These are phyloP conservation scores for Diplogelasinospora grovesii DNA, from an alignment of 495 filamentous ascomycete species.

Conservation along the genomic window DNA sequence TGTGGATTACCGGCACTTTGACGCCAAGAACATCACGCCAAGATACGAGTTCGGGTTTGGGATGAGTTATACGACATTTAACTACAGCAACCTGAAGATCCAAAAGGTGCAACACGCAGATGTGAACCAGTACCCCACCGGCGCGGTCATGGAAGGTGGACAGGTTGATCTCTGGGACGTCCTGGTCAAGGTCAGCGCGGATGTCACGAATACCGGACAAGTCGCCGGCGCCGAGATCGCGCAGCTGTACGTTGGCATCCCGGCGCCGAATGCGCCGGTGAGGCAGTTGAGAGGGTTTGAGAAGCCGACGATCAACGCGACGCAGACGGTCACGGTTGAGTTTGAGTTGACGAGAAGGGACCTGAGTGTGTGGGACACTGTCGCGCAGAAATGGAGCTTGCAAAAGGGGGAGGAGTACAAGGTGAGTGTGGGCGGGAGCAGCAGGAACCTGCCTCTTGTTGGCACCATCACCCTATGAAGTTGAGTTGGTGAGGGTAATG, in stretches of 20 bases:
- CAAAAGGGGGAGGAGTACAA: conserved; percentile 37
- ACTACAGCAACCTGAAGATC: conserved; percentile 38
- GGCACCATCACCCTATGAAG: too few relatives aligned
- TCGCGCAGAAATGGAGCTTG: conserved; percentile 53
- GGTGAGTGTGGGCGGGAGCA: conserved; percentile 55
- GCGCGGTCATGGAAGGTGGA: conserved; percentile 48
- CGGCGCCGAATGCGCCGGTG: conserved; percentile 36
- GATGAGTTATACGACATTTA: conserved; percentile 61
- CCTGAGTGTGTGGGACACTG: conserved; percentile 60
- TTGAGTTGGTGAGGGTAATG: neutral
- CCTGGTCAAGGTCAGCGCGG: conserved; percentile 44
- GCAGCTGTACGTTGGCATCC: conserved; percentile 59
- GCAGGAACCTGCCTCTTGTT: conserved; percentile 54
- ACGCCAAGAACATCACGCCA: conserved; percentile 54
- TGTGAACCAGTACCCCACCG: conserved; percentile 28
- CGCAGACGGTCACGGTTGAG: conserved; percentile 35
- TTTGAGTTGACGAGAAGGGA: conserved; percentile 59
- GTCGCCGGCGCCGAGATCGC: conserved; percentile 48
- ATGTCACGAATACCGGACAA: conserved; percentile 51
- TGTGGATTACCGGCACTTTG: conserved; percentile 64
- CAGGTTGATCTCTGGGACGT: conserved; percentile 53
- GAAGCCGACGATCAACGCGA: conserved; percentile 46
- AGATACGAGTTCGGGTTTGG: conserved; percentile 70
- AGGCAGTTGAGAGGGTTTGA: conserved; percentile 61
- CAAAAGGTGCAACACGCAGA: conserved; percentile 4